Base-by-base conservation (phyloP, 768 basidiomycete species). In the Lactifluus echinatus region DNA sequence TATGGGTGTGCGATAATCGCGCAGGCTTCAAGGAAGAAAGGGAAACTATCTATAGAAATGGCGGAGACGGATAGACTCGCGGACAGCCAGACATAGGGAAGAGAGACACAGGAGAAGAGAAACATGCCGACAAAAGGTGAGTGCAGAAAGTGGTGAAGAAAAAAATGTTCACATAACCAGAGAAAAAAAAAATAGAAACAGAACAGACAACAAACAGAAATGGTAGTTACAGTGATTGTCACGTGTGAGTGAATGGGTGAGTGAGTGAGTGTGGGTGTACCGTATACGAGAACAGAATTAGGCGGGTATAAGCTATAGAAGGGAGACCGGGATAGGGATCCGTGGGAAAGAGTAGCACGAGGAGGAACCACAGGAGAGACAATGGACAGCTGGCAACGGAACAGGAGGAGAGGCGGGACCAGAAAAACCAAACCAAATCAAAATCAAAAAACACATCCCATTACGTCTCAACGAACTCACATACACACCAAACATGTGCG, bases 251-350 rank as follows among this genome's bases (percentile, higher is more conserved):
- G n/a, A n/a, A n/a, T n/a, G n/a, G n/a, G n/a, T n/a, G n/a, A n/a
- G n/a, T n/a, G n/a, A n/a, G n/a, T n/a, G n/a, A n/a, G n/a, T n/a
- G n/a, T n/a, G n/a, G n/a, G n/a, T n/a, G n/a, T n/a, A n/a, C n/a
- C n/a, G n/a, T n/a, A n/a, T n/a, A n/a, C n/a, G n/a, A n/a, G n/a
- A n/a, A n/a, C n/a, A n/a, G n/a, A n/a, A 58, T 58, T 58, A 58
- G 24, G 57, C 8, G 15, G 57, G 57, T 58, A 58, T n/a, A 34
- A 34, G 31, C 28, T 56, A 56, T 40, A 37, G 11, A 43, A 44
- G 19, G 11, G 34, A 11, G 34, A 29, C 36, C n/a, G 44, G 46
- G 49, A 37, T 39, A 46, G 43, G 34, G 15, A 46, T 15, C 42
- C 24, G 48, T 51, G 39, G 11, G 46, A 10, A 31, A 19, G 6